Evolutionary conservation across 2,329 filamentous ascomycete genomes (phyloP).

Genomic region (Didymella arachidicola): DNA sequence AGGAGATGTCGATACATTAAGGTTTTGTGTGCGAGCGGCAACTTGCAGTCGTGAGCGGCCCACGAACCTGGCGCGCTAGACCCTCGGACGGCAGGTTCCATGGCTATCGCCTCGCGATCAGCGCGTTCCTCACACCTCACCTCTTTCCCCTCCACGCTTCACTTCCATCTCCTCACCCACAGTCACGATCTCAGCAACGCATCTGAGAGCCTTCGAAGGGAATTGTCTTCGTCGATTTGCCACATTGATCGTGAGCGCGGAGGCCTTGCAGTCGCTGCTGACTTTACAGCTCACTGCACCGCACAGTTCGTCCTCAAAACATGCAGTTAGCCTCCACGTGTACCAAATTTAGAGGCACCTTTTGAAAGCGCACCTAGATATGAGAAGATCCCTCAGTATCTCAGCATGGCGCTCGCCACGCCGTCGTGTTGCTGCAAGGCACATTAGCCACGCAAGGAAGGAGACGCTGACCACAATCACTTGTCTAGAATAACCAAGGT

Average conservation of each 20-base stretch:
- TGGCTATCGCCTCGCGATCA: constrained; percentile 9
- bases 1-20: constrained; percentile 42
- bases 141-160: constrained; percentile 7
- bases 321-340: neutral
- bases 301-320: neutral
- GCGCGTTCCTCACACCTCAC: constrained; percentile 16
- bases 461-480: neutral
- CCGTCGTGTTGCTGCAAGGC: constrained; percentile 4
- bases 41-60: constrained; percentile 27
- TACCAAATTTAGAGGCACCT: neutral
- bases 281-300: neutral
- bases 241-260: neutral
- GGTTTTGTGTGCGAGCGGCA: constrained; percentile 36
- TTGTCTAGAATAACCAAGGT: constrained; percentile 7
- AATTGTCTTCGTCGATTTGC: too few species aligned
- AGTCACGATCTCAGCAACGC: neutral
- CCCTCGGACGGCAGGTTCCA: constrained; percentile 12
- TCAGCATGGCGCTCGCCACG: constrained; percentile 10
- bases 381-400: neutral
- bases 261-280: neutral
- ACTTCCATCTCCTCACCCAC: neutral
- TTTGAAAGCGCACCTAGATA: too few species aligned
- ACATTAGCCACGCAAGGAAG: constrained; percentile 13
- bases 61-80: constrained; percentile 17
- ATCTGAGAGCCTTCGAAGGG: neutral